Evolutionary conservation across 345 rosid genomes (phyloP).

Genomic region (Aquilaria yunnanensis): DNA sequence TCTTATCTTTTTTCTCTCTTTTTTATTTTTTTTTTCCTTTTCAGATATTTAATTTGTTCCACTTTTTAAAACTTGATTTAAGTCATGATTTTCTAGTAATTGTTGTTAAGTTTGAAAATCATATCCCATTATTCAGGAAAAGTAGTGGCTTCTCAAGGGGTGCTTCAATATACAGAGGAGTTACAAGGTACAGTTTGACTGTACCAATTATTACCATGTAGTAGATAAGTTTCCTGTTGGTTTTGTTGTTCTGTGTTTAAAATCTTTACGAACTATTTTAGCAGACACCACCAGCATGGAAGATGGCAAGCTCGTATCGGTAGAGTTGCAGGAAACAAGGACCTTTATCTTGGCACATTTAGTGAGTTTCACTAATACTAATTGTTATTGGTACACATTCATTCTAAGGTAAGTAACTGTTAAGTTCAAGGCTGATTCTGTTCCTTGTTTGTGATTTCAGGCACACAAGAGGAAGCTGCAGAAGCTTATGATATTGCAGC

Average conservation of each 20-base stretch:
- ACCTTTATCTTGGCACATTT: slow-evolving; percentile 95
- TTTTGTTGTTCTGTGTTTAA: no score
- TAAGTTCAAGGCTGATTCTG: not conserved
- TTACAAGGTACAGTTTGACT: slow-evolving; percentile 54
- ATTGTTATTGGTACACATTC: slow-evolving; percentile 12
- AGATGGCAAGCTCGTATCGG: slow-evolving; percentile 99
- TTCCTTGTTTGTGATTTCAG: slow-evolving; percentile 23
- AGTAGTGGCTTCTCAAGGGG: slow-evolving; percentile 99
- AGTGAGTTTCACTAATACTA: slow-evolving; percentile 33
- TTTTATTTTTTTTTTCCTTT: not conserved
- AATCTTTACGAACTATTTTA: not conserved
- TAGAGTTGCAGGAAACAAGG: slow-evolving; percentile 97
- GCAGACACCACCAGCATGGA: slow-evolving; percentile 95
- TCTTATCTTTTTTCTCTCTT: not conserved
- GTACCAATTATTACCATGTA: no score
- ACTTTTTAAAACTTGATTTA: not conserved
- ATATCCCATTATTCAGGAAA: slow-evolving; percentile 39
- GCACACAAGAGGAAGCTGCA: slow-evolving; percentile 97
- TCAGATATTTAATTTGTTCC: not conserved
- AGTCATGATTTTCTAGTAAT: no score
- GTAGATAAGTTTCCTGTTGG: no score
- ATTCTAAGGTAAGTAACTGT: not conserved
- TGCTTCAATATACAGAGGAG: slow-evolving; percentile 98
- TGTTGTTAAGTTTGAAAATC: no score
- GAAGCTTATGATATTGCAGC: slow-evolving; percentile 97